These are phyloP conservation scores for Phytophthora citrophthora DNA, from an alignment of 352 stramenopile genomes.

Conservation along the genomic window DNA sequence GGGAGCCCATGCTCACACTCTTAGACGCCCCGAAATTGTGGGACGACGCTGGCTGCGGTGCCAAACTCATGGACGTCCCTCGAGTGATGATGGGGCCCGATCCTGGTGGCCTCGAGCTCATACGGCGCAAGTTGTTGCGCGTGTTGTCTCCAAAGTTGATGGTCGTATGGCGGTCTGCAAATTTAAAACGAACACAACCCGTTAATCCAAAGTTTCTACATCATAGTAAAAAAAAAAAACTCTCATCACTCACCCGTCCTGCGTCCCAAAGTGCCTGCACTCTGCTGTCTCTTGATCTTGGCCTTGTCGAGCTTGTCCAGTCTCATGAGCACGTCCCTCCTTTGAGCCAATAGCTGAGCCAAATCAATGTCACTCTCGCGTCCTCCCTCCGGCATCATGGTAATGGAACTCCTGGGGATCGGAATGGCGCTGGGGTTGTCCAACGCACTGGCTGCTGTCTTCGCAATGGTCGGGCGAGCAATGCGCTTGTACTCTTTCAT, in stretches of 20 bases:
- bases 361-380: slow-evolving; percentile 88
- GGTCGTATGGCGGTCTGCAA: slow-evolving; percentile 42
- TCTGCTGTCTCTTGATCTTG: slow-evolving; percentile 55
- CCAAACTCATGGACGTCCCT: slow-evolving; percentile 59
- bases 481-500: slow-evolving; percentile 90
- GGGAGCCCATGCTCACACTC: slow-evolving; percentile 69
- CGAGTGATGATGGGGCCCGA: slow-evolving; percentile 56
- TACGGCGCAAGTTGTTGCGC: slow-evolving; percentile 60
- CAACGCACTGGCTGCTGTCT: slow-evolving; percentile 79
- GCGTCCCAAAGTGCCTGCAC: slow-evolving; percentile 31
- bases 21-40: slow-evolving; percentile 65
- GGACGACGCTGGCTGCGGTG: slow-evolving; percentile 47
- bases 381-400: slow-evolving; percentile 36
- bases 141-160: slow-evolving; percentile 41
- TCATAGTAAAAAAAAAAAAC: background rate
- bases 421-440: slow-evolving; percentile 77
- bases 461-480: slow-evolving; percentile 66
- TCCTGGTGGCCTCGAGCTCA: slow-evolving; percentile 48
- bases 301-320: slow-evolving; percentile 66
- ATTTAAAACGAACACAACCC: too few species aligned
- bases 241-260: slow-evolving; percentile 50
- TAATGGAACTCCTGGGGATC: slow-evolving; percentile 34
- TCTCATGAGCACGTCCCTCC: slow-evolving; percentile 80
- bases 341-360: slow-evolving; percentile 69
- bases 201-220: too few species aligned